These are phyloP conservation scores for Coelastrella sp. DNA, from an alignment of 139 green algal species.

Conservation along the genomic window DNA sequence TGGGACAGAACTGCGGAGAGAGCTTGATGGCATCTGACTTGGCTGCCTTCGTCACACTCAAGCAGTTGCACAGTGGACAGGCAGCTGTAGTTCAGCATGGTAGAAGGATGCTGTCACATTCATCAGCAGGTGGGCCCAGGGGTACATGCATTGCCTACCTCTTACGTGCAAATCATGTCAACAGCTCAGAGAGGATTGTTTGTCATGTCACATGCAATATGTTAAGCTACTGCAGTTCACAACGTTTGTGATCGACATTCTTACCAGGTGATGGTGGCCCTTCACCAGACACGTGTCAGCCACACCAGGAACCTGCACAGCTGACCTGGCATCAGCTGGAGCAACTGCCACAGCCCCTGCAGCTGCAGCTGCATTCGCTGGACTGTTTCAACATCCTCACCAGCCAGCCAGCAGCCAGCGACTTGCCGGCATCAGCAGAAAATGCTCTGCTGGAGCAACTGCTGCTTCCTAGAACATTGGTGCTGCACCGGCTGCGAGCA, in stretches of 20 bases:
- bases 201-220: too few relatives aligned
- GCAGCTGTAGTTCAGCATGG: background rate
- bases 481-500: background rate
- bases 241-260: too few relatives aligned
- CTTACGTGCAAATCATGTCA: too few relatives aligned
- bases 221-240: too few relatives aligned
- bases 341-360: background rate
- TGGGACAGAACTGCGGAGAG: constrained; percentile 62
- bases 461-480: background rate
- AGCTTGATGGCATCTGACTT: constrained; percentile 61
- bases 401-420: background rate
- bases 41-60: constrained; percentile 59
- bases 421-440: background rate
- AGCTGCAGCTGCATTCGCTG: constrained; percentile 29
- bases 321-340: background rate
- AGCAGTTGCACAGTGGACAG: constrained; percentile 32
- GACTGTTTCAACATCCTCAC: background rate
- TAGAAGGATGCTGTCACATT: background rate
- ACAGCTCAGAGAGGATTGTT: too few relatives aligned
- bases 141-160: background rate
- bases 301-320: too few relatives aligned
- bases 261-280: too few relatives aligned
- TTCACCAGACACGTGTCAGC: too few relatives aligned
- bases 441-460: constrained; percentile 10
- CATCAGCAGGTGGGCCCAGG: background rate